Evolutionary conservation across 257 asterid genomes (phyloP).

Genomic region (Scutellaria minor): DNA sequence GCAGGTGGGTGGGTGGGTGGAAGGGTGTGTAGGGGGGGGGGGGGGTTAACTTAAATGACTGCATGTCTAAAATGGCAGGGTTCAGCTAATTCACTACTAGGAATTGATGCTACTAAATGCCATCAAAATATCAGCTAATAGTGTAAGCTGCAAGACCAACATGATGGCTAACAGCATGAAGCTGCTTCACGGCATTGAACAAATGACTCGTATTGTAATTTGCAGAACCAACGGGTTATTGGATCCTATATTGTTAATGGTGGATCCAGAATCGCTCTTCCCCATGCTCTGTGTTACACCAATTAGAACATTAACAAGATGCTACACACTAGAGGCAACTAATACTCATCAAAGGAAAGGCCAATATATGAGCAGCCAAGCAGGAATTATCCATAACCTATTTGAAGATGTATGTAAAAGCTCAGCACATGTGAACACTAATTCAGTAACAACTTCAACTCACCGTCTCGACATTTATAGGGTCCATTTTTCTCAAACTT

Average conservation of each 20-base stretch:
- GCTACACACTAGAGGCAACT: not conserved
- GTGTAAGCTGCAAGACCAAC: not conserved
- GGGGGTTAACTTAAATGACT: too few species aligned
- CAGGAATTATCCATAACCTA: not conserved
- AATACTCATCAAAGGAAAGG: not conserved
- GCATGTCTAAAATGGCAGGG: not conserved
- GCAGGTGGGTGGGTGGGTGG: not conserved
- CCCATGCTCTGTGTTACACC: not conserved
- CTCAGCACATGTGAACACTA: not conserved
- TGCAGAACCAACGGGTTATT: not conserved
- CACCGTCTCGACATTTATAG: conserved; percentile 82
- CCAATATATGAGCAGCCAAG: not conserved
- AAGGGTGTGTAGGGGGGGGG: too few species aligned
- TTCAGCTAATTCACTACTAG: not conserved
- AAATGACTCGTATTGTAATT: not conserved
- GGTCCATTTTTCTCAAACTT: conserved; percentile 69
- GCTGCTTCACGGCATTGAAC: too few species aligned
- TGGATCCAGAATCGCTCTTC: not conserved
- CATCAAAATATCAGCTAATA: not conserved
- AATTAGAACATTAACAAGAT: not conserved
- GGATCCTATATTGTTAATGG: not conserved
- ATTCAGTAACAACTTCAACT: conserved; percentile 26
- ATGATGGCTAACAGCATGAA: too few species aligned
- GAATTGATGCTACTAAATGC: too few species aligned
- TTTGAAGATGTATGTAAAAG: not conserved